Percentiles rank a stretch among this genome's conserved stretches.
Evolutionary conservation across 768 basidiomycete species (phyloP).

Genomic region (Termitomyces titanicus): DNA sequence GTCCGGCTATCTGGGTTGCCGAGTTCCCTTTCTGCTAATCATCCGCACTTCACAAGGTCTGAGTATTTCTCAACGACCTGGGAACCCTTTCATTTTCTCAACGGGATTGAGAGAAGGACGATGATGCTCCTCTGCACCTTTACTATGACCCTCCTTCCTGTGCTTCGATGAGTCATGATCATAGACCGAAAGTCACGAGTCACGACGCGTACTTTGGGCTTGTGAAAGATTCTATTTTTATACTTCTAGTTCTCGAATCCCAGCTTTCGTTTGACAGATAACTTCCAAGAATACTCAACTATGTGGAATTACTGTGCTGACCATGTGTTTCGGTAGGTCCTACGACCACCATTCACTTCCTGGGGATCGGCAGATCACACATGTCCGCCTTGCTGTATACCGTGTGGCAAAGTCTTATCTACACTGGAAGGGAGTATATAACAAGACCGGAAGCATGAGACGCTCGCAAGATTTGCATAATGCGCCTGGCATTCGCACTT

Average conservation of each 20-base stretch:
- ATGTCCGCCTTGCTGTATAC: background rate
- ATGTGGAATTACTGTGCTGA: background rate
- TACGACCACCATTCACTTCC: background rate
- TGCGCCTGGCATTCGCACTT: constrained; percentile 3
- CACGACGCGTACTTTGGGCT: background rate
- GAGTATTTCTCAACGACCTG: background rate
- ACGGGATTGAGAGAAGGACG: background rate
- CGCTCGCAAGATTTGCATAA: background rate
- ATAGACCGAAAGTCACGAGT: background rate
- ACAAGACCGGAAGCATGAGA: background rate
- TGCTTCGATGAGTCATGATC: background rate
- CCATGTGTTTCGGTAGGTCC: background rate
- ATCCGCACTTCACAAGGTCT: background rate
- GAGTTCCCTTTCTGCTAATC: background rate
- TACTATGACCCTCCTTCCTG: background rate
- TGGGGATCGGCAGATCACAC: background rate
- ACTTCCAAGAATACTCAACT: background rate
- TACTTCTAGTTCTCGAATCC: background rate
- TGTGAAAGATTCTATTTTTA: background rate
- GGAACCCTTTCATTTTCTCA: background rate
- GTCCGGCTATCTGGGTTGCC: background rate
- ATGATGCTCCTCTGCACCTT: background rate
- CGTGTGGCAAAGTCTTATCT: background rate
- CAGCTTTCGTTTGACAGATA: background rate
- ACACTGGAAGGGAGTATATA: background rate